A percentile compares a stretch with the other conserved stretches of the same genome.
phyloP scores from a whole-genome alignment of 331 rosid species.

The Acacia pycnantha region DNA sequence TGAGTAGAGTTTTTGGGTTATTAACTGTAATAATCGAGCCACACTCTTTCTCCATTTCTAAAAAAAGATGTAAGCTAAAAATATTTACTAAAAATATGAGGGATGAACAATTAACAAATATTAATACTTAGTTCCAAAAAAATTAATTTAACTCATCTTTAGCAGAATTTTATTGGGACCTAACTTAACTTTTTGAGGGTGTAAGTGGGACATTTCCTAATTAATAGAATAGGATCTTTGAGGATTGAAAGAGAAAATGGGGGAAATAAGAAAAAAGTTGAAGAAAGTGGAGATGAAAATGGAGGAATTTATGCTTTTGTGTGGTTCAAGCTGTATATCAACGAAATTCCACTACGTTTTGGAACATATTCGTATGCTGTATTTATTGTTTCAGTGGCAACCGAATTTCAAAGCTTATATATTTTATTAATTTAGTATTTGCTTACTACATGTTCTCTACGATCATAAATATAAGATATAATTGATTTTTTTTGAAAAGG shows the following conservation, averaged over 20 bases:
- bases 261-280: background rate
- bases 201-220: background rate
- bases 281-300: background rate
- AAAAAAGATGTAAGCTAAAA: background rate
- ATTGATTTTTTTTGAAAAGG: too few species aligned
- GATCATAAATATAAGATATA: too few species aligned
- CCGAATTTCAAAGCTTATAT: background rate
- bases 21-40: background rate
- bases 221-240: background rate
- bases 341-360: background rate
- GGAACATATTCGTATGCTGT: slow-evolving; percentile 2
- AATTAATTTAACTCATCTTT: background rate
- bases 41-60: background rate
- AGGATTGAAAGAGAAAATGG: background rate
- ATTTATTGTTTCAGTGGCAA: background rate
- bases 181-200: background rate
- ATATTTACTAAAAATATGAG: background rate
- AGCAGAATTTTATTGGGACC: background rate
- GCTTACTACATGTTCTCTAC: too few species aligned
- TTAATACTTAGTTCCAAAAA: too few species aligned
- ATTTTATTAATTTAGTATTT: background rate
- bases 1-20: background rate
- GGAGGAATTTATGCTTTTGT: background rate
- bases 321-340: background rate
- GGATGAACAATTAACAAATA: background rate